Evolutionary conservation across 2,329 filamentous ascomycete species (phyloP).

Genomic region (Botryosphaeria dothidea): DNA sequence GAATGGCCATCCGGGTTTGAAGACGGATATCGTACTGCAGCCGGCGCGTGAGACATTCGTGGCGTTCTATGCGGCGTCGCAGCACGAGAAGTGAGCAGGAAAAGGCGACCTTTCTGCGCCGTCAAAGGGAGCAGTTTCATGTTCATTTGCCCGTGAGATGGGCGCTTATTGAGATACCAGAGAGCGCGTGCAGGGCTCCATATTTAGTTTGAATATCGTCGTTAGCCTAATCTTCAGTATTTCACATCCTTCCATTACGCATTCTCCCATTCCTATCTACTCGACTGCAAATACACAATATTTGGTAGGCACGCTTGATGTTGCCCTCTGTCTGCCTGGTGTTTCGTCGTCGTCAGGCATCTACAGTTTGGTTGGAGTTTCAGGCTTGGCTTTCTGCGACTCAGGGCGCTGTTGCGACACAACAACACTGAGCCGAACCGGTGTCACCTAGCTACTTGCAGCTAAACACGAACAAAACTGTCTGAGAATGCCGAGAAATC

Average conservation of each 20-base stretch:
- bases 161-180: neutral
- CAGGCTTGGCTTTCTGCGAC: neutral
- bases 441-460: neutral
- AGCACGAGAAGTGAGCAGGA: neutral
- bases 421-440: neutral
- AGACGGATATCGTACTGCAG: conserved; percentile 51
- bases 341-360: neutral
- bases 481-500: neutral
- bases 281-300: neutral
- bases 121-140: neutral
- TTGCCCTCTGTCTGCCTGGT: neutral
- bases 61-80: conserved; percentile 31
- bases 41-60: conserved; percentile 44
- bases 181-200: neutral
- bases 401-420: conserved; percentile 1
- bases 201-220: neutral
- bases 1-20: conserved; percentile 40
- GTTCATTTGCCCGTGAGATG: neutral
- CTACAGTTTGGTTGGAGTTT: neutral
- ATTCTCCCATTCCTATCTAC: neutral
- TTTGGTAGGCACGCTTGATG: neutral
- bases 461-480: conserved; percentile 1
- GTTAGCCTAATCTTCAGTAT: neutral
- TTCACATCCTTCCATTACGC: neutral
- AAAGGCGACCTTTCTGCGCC: neutral